These are phyloP conservation scores for Stemphylium beticola DNA, from an alignment of 2,329 filamentous ascomycete genomes.

Conservation along the genomic window DNA sequence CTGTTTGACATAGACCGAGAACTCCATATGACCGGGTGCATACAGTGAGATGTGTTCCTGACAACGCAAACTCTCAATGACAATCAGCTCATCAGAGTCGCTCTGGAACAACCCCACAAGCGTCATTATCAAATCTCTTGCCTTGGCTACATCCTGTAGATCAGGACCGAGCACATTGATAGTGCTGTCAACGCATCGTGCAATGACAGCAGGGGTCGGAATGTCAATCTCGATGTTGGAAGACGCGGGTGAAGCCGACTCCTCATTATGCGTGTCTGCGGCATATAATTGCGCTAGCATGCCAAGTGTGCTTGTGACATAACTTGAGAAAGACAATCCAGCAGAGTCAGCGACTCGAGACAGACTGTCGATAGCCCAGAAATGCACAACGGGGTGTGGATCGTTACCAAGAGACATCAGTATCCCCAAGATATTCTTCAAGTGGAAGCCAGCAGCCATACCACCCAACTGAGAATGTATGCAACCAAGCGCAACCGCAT, in stretches of 20 bases:
- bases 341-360: slow-evolving; percentile 88
- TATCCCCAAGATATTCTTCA: slow-evolving; percentile 97
- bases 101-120: slow-evolving; percentile 82
- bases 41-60: slow-evolving; percentile 92
- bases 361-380: slow-evolving; percentile 91
- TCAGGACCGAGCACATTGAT: slow-evolving; percentile 97
- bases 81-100: slow-evolving; percentile 72
- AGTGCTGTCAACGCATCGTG: slow-evolving; percentile 88
- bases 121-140: slow-evolving; percentile 88
- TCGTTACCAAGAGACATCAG: slow-evolving; percentile 98
- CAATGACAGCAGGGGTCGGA: slow-evolving; percentile 80
- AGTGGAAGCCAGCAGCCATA: slow-evolving; percentile 94
- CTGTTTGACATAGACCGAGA: slow-evolving; percentile 79
- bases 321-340: slow-evolving; percentile 87
- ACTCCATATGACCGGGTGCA: slow-evolving; percentile 85
- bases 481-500: slow-evolving; percentile 88
- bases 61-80: slow-evolving; percentile 80
- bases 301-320: slow-evolving; percentile 86
- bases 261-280: slow-evolving; percentile 87
- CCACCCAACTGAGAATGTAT: slow-evolving; percentile 96
- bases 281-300: slow-evolving; percentile 95
- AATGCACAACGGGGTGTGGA: slow-evolving; percentile 92
- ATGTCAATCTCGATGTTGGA: slow-evolving; percentile 91
- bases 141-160: slow-evolving; percentile 88
- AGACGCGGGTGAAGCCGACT: slow-evolving; percentile 77